These are phyloP conservation scores for Conticribra guillardii DNA, from an alignment of 108 stramenopile genomes.

Conservation along the genomic window DNA sequence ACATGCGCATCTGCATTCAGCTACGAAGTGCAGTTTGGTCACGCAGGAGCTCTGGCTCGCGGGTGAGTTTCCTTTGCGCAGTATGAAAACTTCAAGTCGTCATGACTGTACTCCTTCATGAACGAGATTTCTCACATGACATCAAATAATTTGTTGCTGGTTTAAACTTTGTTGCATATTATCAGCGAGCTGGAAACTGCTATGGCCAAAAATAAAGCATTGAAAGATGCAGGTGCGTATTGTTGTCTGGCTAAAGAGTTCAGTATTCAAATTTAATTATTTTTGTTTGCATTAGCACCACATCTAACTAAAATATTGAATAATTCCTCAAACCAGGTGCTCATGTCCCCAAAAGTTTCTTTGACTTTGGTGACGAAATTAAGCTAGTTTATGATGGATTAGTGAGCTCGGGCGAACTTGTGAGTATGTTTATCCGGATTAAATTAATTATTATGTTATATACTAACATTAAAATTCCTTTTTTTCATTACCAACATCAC, in stretches of 20 bases:
- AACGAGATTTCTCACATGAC: too few species aligned
- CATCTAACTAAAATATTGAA: neutral
- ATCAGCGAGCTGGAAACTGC: slow-evolving; percentile 83
- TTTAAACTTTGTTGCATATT: too few species aligned
- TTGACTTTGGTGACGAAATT: slow-evolving; percentile 78
- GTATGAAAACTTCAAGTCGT: too few species aligned
- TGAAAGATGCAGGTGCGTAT: slow-evolving; percentile 75
- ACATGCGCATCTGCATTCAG: slow-evolving; percentile 91
- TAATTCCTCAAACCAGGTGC: slow-evolving; percentile 33
- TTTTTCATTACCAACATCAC: too few species aligned
- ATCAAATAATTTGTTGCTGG: too few species aligned
- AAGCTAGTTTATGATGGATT: slow-evolving; percentile 57
- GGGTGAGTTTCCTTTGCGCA: too few species aligned
- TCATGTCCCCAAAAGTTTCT: slow-evolving; percentile 81
- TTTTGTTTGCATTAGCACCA: too few species aligned
- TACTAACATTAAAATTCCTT: slow-evolving; percentile 43
- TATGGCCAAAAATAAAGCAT: slow-evolving; percentile 82
- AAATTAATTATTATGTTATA: neutral
- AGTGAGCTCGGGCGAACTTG: neutral
- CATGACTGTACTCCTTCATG: too few species aligned
- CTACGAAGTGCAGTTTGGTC: slow-evolving; percentile 93
- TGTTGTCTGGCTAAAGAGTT: too few species aligned
- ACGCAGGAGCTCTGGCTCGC: slow-evolving; percentile 90
- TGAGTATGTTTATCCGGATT: slow-evolving; percentile 12
- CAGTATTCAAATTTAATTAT: neutral